Percentiles rank a stretch among this genome's conserved stretches.
These are phyloP conservation scores for Candida maesae DNA, from an alignment of 805 yeast species.

Conservation along the genomic window DNA sequence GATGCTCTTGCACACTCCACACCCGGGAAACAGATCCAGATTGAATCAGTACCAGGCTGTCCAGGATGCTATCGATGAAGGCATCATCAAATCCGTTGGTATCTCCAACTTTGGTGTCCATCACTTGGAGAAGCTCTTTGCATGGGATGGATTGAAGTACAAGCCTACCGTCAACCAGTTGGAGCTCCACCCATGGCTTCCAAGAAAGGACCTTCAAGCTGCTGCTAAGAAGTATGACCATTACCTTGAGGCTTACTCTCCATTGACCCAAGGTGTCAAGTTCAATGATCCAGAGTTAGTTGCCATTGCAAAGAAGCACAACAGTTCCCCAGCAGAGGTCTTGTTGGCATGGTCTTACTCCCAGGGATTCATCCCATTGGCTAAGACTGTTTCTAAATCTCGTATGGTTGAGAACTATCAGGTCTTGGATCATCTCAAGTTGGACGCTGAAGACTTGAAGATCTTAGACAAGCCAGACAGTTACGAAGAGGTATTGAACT, in stretches of 20 bases:
- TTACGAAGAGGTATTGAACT: constrained; percentile 9
- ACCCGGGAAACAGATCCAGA: constrained; percentile 43
- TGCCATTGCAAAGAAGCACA: constrained; percentile 22
- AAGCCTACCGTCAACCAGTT: constrained; percentile 73
- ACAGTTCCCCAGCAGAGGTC: constrained; percentile 18
- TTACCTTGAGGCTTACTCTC: constrained; percentile 23
- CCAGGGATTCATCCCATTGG: constrained; percentile 24
- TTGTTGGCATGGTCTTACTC: constrained; percentile 23
- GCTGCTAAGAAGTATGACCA: constrained; percentile 20
- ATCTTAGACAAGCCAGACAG: constrained; percentile 18
- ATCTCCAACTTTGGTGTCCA: constrained; percentile 66
- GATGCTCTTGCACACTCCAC: constrained; percentile 64
- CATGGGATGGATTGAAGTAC: constrained; percentile 47
- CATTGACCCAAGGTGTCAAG: constrained; percentile 23
- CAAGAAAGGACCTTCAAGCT: constrained; percentile 23
- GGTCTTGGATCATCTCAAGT: constrained; percentile 19
- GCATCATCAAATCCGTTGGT: constrained; percentile 64
- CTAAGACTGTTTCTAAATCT: constrained; percentile 17
- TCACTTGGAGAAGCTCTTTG: constrained; percentile 55
- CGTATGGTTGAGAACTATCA: constrained; percentile 19
- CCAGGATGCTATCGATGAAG: constrained; percentile 65
- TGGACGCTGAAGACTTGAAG: constrained; percentile 22
- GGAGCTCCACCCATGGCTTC: constrained; percentile 57
- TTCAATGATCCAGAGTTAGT: constrained; percentile 20
- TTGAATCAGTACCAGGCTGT: constrained; percentile 67